Evolutionary conservation across 1,139 yeast species (phyloP), one percentile per base, ranked within the genome.

Genomic region (Suhomyces panamericanus): DNA sequence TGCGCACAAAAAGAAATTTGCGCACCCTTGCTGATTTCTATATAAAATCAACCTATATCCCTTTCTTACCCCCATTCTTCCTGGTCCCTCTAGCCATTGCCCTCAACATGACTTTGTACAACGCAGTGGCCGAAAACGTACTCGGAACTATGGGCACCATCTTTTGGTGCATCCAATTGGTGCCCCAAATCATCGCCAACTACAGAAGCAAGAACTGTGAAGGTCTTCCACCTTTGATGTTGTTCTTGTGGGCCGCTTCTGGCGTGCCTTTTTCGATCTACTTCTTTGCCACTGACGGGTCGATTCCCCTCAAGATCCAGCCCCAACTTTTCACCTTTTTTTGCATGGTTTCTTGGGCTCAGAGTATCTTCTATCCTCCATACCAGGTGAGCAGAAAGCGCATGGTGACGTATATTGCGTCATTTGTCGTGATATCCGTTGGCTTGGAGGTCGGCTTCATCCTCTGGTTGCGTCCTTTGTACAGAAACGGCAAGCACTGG

Each of bases 91-190:
- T n/a, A 20, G 12, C 14, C 14, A 26, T 1, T 13, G 13, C n/a
- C 15, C 13, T 12, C 6, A 8, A 15, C 12, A 38, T 38, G 40
- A 31, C 40, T 4, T 44, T 55, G 51, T 44, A 49, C 38, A 52
- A 43, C 40, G 46, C 53, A 20, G 73, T 70, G 11, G 88, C 88
- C 1, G 81, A 87, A 22, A 88, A 87, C 42, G 90, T 87, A 8
- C 73, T 89, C 48, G 96, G 88, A n/a, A 88, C 96, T 8, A 74
- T 86, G 2, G 97, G 96, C 13, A 90, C 97, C 0, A 80, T 90
- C 5, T 75, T 87, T 49, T 91, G 97, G 96, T 90, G 96, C 63
- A 69, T 90, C 51, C 97, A 91, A 64, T 70, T 90, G 53, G 74
- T 88, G 2, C 97, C 98, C 2, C 98, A 90, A 62, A 83, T 90